These are phyloP conservation scores for Cytospora paraplurivora DNA, from an alignment of 2,329 filamentous ascomycete genomes.

Conservation along the genomic window DNA sequence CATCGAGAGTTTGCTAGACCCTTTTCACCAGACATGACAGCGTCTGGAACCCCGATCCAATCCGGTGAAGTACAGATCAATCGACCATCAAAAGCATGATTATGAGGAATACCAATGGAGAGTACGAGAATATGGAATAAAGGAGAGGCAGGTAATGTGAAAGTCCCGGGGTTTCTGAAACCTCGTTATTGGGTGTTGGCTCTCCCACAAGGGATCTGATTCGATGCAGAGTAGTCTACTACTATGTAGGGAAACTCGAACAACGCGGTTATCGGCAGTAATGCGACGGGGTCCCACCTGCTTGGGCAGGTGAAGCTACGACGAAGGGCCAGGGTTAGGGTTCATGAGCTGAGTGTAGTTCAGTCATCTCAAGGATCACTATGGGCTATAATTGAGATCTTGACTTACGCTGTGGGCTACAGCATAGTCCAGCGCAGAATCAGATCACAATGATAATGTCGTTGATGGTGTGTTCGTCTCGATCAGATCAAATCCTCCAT, in stretches of 20 bases:
- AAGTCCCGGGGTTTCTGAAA: neutral
- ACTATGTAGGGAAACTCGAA: neutral
- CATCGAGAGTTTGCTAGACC: slow-evolving; percentile 26
- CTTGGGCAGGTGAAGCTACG: no score
- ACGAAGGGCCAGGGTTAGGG: no score
- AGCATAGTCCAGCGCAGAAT: neutral
- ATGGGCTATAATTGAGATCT: no score
- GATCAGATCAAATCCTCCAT: neutral
- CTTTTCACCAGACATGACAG: slow-evolving; percentile 12
- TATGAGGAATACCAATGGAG: neutral
- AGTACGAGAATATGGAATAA: neutral
- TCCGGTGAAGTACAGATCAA: neutral
- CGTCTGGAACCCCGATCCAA: neutral
- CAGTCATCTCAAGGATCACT: no score
- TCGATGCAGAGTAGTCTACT: neutral
- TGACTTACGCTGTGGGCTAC: no score
- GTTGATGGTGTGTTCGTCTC: neutral
- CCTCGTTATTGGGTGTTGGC: neutral
- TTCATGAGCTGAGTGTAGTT: no score
- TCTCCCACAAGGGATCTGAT: neutral
- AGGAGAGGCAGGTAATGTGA: neutral
- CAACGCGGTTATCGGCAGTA: neutral
- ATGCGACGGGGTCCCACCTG: no score
- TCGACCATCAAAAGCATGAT: neutral
- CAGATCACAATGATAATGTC: neutral